phyloP scores from a whole-genome alignment of 2,329 filamentous ascomycete species.

The Fusarium oxysporum region DNA sequence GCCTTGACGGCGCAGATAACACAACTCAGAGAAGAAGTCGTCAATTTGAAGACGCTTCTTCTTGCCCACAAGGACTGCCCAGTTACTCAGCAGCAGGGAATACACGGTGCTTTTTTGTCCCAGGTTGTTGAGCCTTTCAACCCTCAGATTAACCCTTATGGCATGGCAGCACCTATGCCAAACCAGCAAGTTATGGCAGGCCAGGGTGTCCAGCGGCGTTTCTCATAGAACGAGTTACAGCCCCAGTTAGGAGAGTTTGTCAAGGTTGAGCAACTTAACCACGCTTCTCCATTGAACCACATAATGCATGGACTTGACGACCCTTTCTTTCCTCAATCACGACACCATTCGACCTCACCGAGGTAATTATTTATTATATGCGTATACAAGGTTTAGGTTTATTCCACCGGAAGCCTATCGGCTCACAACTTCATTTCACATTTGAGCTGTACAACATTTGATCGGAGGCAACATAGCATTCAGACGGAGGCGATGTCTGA shows the following conservation, averaged over 20 bases:
- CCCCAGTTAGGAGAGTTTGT: slow-evolving; percentile 11
- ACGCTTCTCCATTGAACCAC: slow-evolving; percentile 10
- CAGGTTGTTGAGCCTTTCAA: slow-evolving; percentile 67
- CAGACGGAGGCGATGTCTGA: slow-evolving; percentile 39
- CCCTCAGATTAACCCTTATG: slow-evolving; percentile 69
- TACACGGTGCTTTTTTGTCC: slow-evolving; percentile 69
- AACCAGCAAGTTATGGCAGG: slow-evolving; percentile 67
- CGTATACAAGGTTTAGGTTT: slow-evolving; percentile 39
- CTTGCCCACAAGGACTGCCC: slow-evolving; percentile 97
- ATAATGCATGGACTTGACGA: slow-evolving; percentile 29
- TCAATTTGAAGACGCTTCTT: slow-evolving; percentile 92
- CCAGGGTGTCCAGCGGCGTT: slow-evolving; percentile 66
- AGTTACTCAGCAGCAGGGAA: slow-evolving; percentile 83
- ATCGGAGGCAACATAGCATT: slow-evolving; percentile 36
- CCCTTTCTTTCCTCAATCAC: slow-evolving; percentile 40
- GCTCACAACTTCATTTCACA: slow-evolving; percentile 36
- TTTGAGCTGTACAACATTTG: slow-evolving; percentile 48
- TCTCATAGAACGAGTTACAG: slow-evolving; percentile 59
- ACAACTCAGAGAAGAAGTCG: slow-evolving; percentile 88
- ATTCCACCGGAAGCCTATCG: slow-evolving; percentile 24
- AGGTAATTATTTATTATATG: slow-evolving; percentile 35
- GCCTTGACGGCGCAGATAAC: slow-evolving; percentile 85
- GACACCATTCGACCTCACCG: slow-evolving; percentile 6
- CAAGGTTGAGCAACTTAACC: slow-evolving; percentile 12
- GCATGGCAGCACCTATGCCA: slow-evolving; percentile 64